A percentile compares a stretch with the other conserved stretches of the same genome.
These are phyloP conservation scores for Nemania diffusa DNA, from an alignment of 2,329 filamentous ascomycete genomes.

Conservation along the genomic window DNA sequence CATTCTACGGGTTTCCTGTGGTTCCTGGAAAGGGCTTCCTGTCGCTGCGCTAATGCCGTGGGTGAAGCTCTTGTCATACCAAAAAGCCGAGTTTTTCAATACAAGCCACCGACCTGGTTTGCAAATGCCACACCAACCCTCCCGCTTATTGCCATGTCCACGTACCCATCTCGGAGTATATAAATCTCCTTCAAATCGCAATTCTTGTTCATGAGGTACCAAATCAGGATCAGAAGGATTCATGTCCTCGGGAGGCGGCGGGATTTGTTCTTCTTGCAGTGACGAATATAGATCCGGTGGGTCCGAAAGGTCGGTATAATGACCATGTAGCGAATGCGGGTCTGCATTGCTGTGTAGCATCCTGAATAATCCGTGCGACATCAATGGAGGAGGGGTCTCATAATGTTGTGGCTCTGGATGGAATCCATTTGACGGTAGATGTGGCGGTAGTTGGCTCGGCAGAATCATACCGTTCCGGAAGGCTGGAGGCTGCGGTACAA, in stretches of 20 bases:
- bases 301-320: slow-evolving; percentile 78
- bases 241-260: slow-evolving; percentile 83
- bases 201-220: slow-evolving; percentile 79
- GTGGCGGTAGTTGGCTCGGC: slow-evolving; percentile 57
- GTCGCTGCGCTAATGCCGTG: slow-evolving; percentile 88
- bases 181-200: slow-evolving; percentile 82
- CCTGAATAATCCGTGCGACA: slow-evolving; percentile 78
- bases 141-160: slow-evolving; percentile 86
- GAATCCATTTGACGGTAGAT: slow-evolving; percentile 62
- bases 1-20: slow-evolving; percentile 78
- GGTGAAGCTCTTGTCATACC: slow-evolving; percentile 93
- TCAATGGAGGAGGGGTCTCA: slow-evolving; percentile 68
- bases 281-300: slow-evolving; percentile 82
- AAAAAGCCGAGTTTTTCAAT: slow-evolving; percentile 89
- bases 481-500: slow-evolving; percentile 62
- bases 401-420: slow-evolving; percentile 63
- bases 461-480: slow-evolving; percentile 71
- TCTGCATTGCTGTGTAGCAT: slow-evolving; percentile 81
- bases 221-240: slow-evolving; percentile 80
- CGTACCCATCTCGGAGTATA: slow-evolving; percentile 88
- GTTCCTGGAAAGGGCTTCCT: slow-evolving; percentile 80
- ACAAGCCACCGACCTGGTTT: slow-evolving; percentile 88
- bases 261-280: slow-evolving; percentile 76
- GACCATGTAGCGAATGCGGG: slow-evolving; percentile 71
- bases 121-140: slow-evolving; percentile 91